phyloP scores from a whole-genome alignment of 2,329 filamentous ascomycete genomes.

The Diaporthe velutina region DNA sequence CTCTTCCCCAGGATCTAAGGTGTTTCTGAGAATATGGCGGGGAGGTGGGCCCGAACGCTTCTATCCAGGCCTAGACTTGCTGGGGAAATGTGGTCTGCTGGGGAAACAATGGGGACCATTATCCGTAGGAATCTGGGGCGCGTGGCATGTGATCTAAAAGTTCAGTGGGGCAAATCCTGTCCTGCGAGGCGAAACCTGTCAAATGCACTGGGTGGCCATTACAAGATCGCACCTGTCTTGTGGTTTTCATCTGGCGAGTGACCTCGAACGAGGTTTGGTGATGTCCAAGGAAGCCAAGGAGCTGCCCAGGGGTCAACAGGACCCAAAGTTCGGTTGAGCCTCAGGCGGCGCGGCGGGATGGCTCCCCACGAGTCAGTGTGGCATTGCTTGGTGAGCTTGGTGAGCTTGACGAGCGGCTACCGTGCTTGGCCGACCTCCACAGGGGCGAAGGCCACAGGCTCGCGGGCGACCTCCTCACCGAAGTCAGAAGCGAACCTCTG shows the following conservation, averaged over 20 bases:
- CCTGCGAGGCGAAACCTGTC: background rate
- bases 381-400: constrained; percentile 29
- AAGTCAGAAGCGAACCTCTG: too few relatives aligned
- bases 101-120: constrained; percentile 18
- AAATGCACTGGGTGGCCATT: too few relatives aligned
- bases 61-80: constrained; percentile 6
- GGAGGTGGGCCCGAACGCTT: constrained; percentile 14
- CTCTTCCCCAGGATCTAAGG: constrained; percentile 9
- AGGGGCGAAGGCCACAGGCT: background rate
- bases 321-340: constrained; percentile 11
- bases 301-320: background rate
- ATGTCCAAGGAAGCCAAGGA: constrained; percentile 1
- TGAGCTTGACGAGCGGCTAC: constrained; percentile 2
- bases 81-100: constrained; percentile 19
- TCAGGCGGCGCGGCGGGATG: constrained; percentile 14
- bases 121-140: background rate
- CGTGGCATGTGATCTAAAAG: background rate
- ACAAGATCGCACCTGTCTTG: background rate
- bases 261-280: background rate
- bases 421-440: background rate
- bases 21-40: background rate
- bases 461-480: background rate
- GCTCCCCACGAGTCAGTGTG: constrained; percentile 16
- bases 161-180: background rate
- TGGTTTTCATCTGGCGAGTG: background rate